Percentiles rank a stretch among this genome's conserved stretches.
phyloP scores from a whole-genome alignment of 306 rosid species.

The Neltuma alba region DNA sequence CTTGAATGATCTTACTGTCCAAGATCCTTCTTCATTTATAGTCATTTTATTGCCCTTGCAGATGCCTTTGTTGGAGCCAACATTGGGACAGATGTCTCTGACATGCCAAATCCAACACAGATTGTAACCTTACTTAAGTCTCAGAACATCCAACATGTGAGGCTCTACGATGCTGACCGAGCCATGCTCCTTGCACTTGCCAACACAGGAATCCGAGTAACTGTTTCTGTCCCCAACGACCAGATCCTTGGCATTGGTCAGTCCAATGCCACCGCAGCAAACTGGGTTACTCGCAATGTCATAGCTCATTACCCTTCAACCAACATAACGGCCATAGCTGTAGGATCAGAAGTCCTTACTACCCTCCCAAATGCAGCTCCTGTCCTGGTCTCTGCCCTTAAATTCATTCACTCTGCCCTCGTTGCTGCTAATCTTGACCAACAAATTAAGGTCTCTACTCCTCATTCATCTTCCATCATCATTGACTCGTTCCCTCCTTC shows the following conservation, averaged over 20 bases:
- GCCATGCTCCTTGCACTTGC: slow-evolving; percentile 85
- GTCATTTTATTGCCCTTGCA: slow-evolving; percentile 36
- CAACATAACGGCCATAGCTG: slow-evolving; percentile 83
- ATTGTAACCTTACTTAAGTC: slow-evolving; percentile 85
- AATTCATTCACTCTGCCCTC: slow-evolving; percentile 90
- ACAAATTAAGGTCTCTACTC: slow-evolving; percentile 83
- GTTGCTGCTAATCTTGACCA: slow-evolving; percentile 81
- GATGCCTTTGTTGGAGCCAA: slow-evolving; percentile 87
- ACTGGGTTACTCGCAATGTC: slow-evolving; percentile 88
- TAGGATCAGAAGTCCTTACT: slow-evolving; percentile 87
- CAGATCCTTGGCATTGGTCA: slow-evolving; percentile 92
- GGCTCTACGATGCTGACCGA: slow-evolving; percentile 80
- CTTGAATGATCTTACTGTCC: background rate
- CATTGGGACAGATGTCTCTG: slow-evolving; percentile 81
- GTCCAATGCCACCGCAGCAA: slow-evolving; percentile 96
- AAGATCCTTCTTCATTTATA: background rate
- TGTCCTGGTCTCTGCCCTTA: slow-evolving; percentile 80
- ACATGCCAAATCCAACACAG: slow-evolving; percentile 85
- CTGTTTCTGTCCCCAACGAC: slow-evolving; percentile 83
- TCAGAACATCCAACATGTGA: slow-evolving; percentile 74
- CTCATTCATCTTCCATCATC: slow-evolving; percentile 82
- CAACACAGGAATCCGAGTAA: slow-evolving; percentile 77
- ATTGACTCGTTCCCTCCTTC: slow-evolving; percentile 98
- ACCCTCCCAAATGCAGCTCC: slow-evolving; percentile 90
- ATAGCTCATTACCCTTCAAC: slow-evolving; percentile 89